Conservation (phyloP, 148 eudicot species). For the Cornus kousa region DNA sequence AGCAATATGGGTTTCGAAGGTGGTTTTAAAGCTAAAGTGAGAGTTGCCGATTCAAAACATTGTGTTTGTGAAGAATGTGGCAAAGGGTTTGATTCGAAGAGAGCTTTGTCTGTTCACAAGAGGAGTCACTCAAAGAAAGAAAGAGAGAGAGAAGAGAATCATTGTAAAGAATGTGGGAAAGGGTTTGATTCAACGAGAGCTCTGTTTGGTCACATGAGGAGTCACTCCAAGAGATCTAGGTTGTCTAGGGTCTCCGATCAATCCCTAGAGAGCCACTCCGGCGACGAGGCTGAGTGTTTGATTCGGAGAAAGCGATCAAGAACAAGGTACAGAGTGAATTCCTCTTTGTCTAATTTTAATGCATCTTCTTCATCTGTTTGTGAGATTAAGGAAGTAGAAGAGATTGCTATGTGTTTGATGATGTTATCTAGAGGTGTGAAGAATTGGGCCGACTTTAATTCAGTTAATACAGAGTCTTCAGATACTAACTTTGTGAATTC, state of each 20-base stretch:
- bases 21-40: slow-evolving; percentile 21
- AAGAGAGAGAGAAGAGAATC: neutral
- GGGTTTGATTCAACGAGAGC: slow-evolving; percentile 35
- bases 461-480: slow-evolving; percentile 2
- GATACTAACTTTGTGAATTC: slow-evolving; percentile 21
- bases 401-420: slow-evolving; percentile 56
- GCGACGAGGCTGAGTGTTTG: slow-evolving; percentile 17
- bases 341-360: slow-evolving; percentile 20
- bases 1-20: slow-evolving; percentile 12
- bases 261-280: slow-evolving; percentile 10
- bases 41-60: slow-evolving; percentile 20
- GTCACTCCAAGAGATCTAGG: slow-evolving; percentile 32
- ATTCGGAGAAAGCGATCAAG: slow-evolving; percentile 46
- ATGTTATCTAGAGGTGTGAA: slow-evolving; percentile 52
- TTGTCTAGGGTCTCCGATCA: slow-evolving; percentile 13
- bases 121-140: slow-evolving; percentile 37
- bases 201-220: slow-evolving; percentile 44
- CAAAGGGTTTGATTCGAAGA: slow-evolving; percentile 45
- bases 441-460: slow-evolving; percentile 18
- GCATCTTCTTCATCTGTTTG: slow-evolving; percentile 51
- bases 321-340: slow-evolving; percentile 33
- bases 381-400: slow-evolving; percentile 43
- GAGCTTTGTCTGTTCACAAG: slow-evolving; percentile 59
- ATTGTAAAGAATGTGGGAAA: slow-evolving; percentile 20
- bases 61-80: slow-evolving; percentile 49